These are phyloP conservation scores for Selaginella moellendorffii DNA, from an alignment of 75 land plant genomes.

Conservation along the genomic window DNA sequence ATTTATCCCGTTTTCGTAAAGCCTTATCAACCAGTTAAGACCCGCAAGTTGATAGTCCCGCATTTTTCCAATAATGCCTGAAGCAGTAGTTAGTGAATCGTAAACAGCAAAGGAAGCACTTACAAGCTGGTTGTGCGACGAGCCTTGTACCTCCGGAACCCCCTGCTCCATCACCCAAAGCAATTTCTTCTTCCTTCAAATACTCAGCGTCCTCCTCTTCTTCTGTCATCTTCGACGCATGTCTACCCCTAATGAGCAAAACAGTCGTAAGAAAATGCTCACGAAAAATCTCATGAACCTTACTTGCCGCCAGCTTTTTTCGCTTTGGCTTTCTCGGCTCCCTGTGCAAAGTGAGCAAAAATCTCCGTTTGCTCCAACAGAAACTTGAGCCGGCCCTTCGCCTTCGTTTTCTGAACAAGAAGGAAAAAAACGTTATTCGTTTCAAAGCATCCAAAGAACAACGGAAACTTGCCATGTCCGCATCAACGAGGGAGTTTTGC, in stretches of 20 bases:
- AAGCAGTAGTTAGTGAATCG: background rate
- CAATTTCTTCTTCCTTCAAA: constrained; percentile 6
- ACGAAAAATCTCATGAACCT: too few species aligned
- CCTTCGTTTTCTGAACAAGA: constrained; percentile 2
- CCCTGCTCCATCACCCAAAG: constrained; percentile 1
- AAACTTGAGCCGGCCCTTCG: background rate
- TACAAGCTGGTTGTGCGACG: constrained; percentile 6
- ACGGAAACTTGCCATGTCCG: background rate
- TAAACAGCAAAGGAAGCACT: constrained; percentile 2
- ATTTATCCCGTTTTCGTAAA: constrained; percentile 7
- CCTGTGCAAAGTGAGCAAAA: constrained; percentile 9
- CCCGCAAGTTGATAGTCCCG: constrained; percentile 8
- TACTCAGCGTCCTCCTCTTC: constrained; percentile 8
- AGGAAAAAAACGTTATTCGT: background rate
- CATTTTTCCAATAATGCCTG: constrained; percentile 8
- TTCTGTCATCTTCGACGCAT: constrained; percentile 7
- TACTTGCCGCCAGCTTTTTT: constrained; percentile 8
- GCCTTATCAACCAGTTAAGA: constrained; percentile 2
- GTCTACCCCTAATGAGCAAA: constrained; percentile 4
- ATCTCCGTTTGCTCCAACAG: constrained; percentile 3
- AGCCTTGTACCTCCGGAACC: background rate
- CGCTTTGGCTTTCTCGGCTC: background rate
- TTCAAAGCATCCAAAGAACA: background rate
- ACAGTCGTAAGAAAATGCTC: too few species aligned
- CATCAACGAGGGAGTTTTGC: constrained; percentile 4